These are phyloP conservation scores for Debaryomyces nepalensis DNA, from an alignment of 1,139 yeast genomes.

Conservation along the genomic window DNA sequence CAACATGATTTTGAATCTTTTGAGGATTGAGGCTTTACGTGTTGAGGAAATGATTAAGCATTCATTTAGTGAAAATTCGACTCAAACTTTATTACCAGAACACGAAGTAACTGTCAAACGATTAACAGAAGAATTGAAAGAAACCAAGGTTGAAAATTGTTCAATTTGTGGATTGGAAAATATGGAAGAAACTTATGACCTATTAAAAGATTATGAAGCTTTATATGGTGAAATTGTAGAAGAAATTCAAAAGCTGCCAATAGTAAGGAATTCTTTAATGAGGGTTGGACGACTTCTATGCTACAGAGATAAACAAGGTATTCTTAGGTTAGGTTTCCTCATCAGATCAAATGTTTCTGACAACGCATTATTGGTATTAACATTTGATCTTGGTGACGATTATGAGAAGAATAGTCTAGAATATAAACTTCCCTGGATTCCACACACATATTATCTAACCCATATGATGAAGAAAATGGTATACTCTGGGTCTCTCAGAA, in stretches of 20 bases:
- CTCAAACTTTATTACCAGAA: conserved; percentile 86
- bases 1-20: conserved; percentile 88
- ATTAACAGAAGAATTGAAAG: conserved; percentile 52
- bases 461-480: conserved; percentile 33
- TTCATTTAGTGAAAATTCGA: conserved; percentile 88
- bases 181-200: conserved; percentile 50
- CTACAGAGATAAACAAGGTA: conserved; percentile 51
- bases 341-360: conserved; percentile 41
- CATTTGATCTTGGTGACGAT: conserved; percentile 50
- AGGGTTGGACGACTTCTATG: conserved; percentile 64
- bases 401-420: conserved; percentile 32
- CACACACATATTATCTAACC: conserved; percentile 34
- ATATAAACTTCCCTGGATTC: conserved; percentile 58
- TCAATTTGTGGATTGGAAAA: conserved; percentile 40
- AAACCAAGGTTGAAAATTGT: conserved; percentile 43
- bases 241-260: conserved; percentile 52
- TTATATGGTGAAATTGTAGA: conserved; percentile 49
- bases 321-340: conserved; percentile 58
- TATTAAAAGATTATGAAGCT: conserved; percentile 50
- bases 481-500: conserved; percentile 39
- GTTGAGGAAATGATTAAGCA: conserved; percentile 98
- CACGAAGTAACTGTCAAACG: conserved; percentile 69
- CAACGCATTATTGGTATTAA: conserved; percentile 39
- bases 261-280: conserved; percentile 49
- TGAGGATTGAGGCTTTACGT: conserved; percentile 89